These are phyloP conservation scores for Peterozyma toletana DNA, from an alignment of 805 yeast species.

Conservation along the genomic window DNA sequence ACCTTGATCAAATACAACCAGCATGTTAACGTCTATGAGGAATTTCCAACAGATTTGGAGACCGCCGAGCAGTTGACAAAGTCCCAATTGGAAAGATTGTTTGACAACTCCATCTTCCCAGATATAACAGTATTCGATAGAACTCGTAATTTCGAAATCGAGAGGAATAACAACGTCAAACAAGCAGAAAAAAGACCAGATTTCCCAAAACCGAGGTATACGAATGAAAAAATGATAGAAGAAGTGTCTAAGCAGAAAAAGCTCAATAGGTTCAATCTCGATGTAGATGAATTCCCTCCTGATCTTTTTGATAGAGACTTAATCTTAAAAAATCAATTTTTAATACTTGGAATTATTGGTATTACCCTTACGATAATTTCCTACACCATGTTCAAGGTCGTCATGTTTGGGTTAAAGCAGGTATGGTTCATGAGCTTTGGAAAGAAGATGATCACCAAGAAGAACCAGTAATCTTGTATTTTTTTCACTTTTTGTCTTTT, in stretches of 20 bases:
- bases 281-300: slow-evolving; percentile 24
- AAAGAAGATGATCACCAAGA: too few species aligned
- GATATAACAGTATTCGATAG: slow-evolving; percentile 46
- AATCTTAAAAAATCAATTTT: slow-evolving; percentile 41
- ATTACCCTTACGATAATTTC: slow-evolving; percentile 11
- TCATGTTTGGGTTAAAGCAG: slow-evolving; percentile 1
- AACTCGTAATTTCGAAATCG: slow-evolving; percentile 42
- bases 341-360: slow-evolving; percentile 31
- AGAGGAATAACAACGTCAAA: slow-evolving; percentile 38
- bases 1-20: slow-evolving; percentile 16
- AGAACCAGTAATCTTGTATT: too few species aligned
- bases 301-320: slow-evolving; percentile 36
- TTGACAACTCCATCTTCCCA: slow-evolving; percentile 39
- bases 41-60: slow-evolving; percentile 21
- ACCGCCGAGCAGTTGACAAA: slow-evolving; percentile 21
- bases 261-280: slow-evolving; percentile 17
- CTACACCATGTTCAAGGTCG: not conserved
- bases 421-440: not conserved
- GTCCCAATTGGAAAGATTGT: slow-evolving; percentile 20
- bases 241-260: slow-evolving; percentile 15
- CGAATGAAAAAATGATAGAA: slow-evolving; percentile 14
- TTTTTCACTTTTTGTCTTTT: too few species aligned
- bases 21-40: slow-evolving; percentile 14
- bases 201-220: slow-evolving; percentile 24
- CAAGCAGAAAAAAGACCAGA: slow-evolving; percentile 19